Percentiles rank a stretch among this genome's conserved stretches.
phyloP scores from a whole-genome alignment of 108 stramenopile genomes.

The Nannochloropsis salina region DNA sequence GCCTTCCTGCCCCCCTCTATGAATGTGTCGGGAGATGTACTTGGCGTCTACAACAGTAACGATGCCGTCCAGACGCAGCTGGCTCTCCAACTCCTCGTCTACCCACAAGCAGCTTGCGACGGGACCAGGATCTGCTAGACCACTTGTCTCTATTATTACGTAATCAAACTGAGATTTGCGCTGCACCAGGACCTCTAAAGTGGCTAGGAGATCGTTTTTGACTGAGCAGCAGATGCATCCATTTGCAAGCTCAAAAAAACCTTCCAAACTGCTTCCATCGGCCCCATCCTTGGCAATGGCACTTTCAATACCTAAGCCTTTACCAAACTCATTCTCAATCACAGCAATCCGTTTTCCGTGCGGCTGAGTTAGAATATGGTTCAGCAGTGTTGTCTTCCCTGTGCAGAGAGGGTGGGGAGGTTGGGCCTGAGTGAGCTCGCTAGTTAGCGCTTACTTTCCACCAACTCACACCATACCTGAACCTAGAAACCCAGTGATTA shows the following conservation, averaged over 20 bases:
- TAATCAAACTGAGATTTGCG: conserved; percentile 65
- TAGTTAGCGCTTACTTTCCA: not conserved
- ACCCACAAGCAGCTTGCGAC: conserved; percentile 91
- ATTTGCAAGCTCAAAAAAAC: conserved; percentile 60
- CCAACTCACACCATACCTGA: not conserved
- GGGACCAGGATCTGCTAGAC: conserved; percentile 86
- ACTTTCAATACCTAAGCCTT: conserved; percentile 51
- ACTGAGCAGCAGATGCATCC: conserved; percentile 71
- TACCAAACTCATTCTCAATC: conserved; percentile 50
- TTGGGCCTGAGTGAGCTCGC: not conserved
- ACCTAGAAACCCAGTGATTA: conserved; percentile 60
- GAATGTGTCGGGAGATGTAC: conserved; percentile 67
- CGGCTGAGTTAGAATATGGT: conserved; percentile 64
- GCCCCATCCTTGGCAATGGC: conserved; percentile 64
- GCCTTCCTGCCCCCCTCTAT: not conserved
- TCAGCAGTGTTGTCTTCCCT: conserved; percentile 66
- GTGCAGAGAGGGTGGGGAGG: not conserved
- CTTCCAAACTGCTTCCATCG: conserved; percentile 68
- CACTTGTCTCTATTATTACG: conserved; percentile 92
- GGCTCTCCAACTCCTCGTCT: conserved; percentile 67
- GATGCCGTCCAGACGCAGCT: conserved; percentile 74
- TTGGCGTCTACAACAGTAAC: conserved; percentile 94
- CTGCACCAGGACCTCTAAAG: conserved; percentile 68
- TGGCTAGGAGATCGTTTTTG: conserved; percentile 59
- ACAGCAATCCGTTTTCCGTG: conserved; percentile 74